These are phyloP conservation scores for Ocimum tenuiflorum DNA, from an alignment of 257 asterid genomes.

Conservation along the genomic window DNA sequence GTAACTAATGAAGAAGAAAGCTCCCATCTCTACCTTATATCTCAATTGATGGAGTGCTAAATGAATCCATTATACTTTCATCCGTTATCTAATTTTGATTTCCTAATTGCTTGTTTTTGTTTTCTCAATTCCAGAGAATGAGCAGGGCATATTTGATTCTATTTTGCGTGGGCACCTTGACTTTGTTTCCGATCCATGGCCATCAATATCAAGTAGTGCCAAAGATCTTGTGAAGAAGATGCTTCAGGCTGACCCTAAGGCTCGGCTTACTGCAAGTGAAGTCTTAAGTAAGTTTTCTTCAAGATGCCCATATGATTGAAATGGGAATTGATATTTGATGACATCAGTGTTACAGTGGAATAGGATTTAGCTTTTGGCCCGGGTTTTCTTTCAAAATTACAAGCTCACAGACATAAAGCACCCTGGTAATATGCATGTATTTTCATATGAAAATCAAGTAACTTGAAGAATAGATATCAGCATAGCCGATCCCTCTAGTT, in stretches of 20 bases:
- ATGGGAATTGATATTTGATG: neutral
- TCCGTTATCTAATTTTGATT: neutral
- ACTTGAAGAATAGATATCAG: neutral
- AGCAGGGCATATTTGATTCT: constrained; percentile 79
- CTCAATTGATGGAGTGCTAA: neutral
- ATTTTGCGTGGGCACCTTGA: constrained; percentile 74
- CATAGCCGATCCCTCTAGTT: neutral
- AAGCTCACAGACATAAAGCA: neutral
- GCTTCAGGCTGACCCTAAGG: constrained; percentile 75
- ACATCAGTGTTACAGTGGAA: neutral
- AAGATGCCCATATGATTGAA: neutral
- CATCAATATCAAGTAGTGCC: constrained; percentile 89
- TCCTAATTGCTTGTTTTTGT: neutral
- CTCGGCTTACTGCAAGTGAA: constrained; percentile 62
- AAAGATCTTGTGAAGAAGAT: constrained; percentile 95
- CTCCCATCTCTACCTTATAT: too few species aligned
- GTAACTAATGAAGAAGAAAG: constrained; percentile 23
- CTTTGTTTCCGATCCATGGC: constrained; percentile 87
- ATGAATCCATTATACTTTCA: too few species aligned
- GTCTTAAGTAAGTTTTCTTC: constrained; percentile 53
- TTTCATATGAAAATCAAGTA: neutral
- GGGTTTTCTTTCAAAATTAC: neutral
- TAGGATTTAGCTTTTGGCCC: neutral
- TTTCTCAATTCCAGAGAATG: constrained; percentile 55
- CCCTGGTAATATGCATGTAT: neutral